Evolutionary conservation across 2,329 filamentous ascomycete species (phyloP), one percentile per base, ranked within the genome.

Genomic region (Myriosclerotinia scirpicola): DNA sequence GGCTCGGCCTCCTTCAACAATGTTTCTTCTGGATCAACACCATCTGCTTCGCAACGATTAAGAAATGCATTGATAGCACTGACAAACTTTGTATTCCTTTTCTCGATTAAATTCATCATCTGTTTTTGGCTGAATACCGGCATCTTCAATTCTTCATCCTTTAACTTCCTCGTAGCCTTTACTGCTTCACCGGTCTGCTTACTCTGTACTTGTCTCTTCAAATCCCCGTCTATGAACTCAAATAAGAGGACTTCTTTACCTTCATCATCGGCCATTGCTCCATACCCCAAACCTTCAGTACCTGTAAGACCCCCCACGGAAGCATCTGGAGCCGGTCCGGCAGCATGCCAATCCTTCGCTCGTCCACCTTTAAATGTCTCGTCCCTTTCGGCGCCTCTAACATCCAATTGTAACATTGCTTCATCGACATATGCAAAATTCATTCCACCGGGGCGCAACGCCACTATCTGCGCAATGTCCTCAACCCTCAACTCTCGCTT

Each of bases 91-190:
- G 81, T 81, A 74, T 97, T 97, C 58, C 95, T 84, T 79, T 94
- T 95, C 78, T 94, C 92, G 72, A 99, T 97, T 71, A 97, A 77
- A 63, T 83, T 85, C 75, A 90, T 88, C 90, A 98, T 92, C 78
- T 97, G 92, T 77, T 93, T 93, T 78, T 97, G 93, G 70, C 92
- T 92, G 79, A 88, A 97, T 11, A 96, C 91, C 0, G 94, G 95
- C 87, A 97, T 92, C 78, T 91, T 96, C 71, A 98, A 76, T 68
- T 92, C 87, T 74, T 97, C 93, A 26, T 93, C 85, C 67, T 87
- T 84, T 69, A 93, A 81, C 73, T 86, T 91, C 67, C 87, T 84
- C 15, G 83, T 87, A 0, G 90, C 84, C 65, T 88, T 90, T 0
- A 84, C 87, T 0, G 88, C 84, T 76, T 93, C 87, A 1, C 90